Conservation (phyloP, 2,329 filamentous ascomycete genomes). For the Chrysosporium queenslandicum region DNA sequence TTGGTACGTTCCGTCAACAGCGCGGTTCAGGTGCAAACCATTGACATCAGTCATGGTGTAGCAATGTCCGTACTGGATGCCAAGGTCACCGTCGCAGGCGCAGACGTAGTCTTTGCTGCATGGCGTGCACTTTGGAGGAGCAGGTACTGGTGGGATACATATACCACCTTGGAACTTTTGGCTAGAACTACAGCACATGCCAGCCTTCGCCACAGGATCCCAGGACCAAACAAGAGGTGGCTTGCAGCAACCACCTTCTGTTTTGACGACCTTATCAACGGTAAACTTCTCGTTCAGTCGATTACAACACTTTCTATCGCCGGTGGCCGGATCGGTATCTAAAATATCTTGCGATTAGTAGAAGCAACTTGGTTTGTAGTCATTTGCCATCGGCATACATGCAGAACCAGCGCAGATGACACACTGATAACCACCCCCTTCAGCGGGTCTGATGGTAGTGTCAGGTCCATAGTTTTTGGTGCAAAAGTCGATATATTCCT, state of each 20-base stretch:
- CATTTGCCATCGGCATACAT: not conserved
- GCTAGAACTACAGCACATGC: not conserved
- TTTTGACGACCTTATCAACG: not conserved
- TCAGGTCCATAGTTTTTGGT: not conserved
- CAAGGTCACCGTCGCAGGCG: slow-evolving; percentile 10
- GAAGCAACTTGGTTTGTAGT: not conserved
- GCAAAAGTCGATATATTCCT: slow-evolving; percentile 9
- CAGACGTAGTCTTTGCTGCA: slow-evolving; percentile 9
- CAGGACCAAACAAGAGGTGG: not conserved
- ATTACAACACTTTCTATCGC: slow-evolving; percentile 2
- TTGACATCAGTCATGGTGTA: slow-evolving; percentile 13
- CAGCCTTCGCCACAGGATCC: not conserved
- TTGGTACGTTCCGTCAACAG: slow-evolving; percentile 9
- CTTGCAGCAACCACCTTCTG: slow-evolving; percentile 7
- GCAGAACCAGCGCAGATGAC: slow-evolving; percentile 6
- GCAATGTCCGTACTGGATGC: slow-evolving; percentile 10
- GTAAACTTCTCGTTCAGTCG: slow-evolving; percentile 4
- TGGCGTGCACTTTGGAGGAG: not conserved
- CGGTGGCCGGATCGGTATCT: slow-evolving; percentile 1
- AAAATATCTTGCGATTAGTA: not conserved
- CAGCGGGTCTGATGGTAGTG: not conserved
- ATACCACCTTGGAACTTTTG: not conserved
- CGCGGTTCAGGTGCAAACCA: slow-evolving; percentile 8
- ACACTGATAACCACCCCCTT: slow-evolving; percentile 6
- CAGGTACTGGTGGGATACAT: not conserved